phyloP scores from a whole-genome alignment of 1,139 yeast genomes.

The Nakaseomyces glabratus region DNA sequence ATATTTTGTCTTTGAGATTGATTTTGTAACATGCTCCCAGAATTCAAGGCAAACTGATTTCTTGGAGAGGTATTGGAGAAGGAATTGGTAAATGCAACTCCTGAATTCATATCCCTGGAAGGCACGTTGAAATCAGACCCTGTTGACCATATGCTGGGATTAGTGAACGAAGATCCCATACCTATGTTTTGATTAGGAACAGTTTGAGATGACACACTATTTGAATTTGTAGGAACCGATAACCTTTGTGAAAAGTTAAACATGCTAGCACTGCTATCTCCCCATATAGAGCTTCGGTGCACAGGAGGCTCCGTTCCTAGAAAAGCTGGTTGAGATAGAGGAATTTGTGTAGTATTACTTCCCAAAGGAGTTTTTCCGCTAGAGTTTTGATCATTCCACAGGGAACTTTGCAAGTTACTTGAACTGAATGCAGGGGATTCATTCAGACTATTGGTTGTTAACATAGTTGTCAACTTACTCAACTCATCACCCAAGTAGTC shows the following conservation, averaged over 20 bases:
- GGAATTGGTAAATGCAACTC: background rate
- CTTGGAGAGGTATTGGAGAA: background rate
- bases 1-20: conserved; percentile 5
- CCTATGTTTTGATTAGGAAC: background rate
- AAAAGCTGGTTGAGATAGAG: background rate
- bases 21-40: background rate
- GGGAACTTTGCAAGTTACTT: conserved; percentile 10
- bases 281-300: conserved; percentile 26
- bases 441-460: conserved; percentile 19
- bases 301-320: conserved; percentile 1
- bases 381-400: conserved; percentile 16
- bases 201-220: background rate
- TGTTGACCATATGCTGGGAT: conserved; percentile 6
- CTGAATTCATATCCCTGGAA: background rate
- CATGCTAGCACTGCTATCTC: conserved; percentile 8
- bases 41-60: background rate
- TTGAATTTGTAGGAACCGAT: conserved; percentile 4
- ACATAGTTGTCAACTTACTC: conserved; percentile 23
- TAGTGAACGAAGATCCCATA: conserved; percentile 4
- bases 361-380: background rate
- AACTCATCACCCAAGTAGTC: conserved; percentile 19
- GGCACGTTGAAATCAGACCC: background rate
- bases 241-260: conserved; percentile 1
- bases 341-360: background rate
- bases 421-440: conserved; percentile 5